Evolutionary conservation across 2,329 filamentous ascomycete species (phyloP).

Genomic region (Sporothrix brasiliensis): DNA sequence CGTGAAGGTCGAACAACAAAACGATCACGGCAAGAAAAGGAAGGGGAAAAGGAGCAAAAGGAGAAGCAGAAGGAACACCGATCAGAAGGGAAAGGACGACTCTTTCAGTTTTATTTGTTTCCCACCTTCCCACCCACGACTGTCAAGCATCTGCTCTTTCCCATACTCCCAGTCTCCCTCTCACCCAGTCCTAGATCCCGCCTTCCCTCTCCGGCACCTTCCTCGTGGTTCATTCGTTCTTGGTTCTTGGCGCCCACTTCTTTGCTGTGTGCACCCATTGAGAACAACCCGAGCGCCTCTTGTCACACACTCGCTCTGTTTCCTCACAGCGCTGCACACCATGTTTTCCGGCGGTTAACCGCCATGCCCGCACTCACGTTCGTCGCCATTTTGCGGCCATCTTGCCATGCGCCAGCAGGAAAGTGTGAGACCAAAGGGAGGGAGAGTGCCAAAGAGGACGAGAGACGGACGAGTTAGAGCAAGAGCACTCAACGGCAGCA

Average conservation of each 20-base stretch:
- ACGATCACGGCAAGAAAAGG: neutral
- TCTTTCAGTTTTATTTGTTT: constrained; percentile 25
- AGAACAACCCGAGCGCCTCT: neutral
- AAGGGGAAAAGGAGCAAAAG: neutral
- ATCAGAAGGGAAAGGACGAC: constrained; percentile 12
- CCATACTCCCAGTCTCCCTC: neutral
- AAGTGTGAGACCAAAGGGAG: neutral
- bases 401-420: neutral
- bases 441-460: neutral
- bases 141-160: neutral
- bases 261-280: neutral
- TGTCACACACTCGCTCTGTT: constrained; percentile 2
- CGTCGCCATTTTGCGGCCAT: neutral
- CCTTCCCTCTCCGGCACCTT: neutral
- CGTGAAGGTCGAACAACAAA: neutral
- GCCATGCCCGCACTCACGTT: neutral
- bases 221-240: constrained; percentile 6
- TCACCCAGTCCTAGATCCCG: constrained; percentile 16
- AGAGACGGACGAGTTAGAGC: neutral
- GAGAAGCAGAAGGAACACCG: neutral
- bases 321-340: neutral
- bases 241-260: constrained; percentile 27
- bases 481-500: neutral
- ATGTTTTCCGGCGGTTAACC: neutral
- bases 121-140: constrained; percentile 21